phyloP scores from a whole-genome alignment of 805 yeast genomes.

The Pichia heedii region DNA sequence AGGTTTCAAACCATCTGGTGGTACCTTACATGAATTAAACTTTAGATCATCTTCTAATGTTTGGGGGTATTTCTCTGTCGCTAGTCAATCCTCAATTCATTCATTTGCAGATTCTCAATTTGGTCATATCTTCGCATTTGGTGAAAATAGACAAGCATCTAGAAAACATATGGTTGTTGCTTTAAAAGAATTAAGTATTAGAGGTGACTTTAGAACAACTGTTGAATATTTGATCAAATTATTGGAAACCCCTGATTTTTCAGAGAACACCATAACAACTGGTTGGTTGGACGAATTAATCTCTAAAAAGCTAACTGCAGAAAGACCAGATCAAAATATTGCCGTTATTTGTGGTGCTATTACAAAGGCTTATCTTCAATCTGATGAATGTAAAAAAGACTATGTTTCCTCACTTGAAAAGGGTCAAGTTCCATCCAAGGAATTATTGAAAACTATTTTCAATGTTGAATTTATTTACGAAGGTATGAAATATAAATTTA shows the following conservation, averaged over 20 bases:
- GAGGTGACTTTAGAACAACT: slow-evolving; percentile 98
- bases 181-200: slow-evolving; percentile 85
- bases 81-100: slow-evolving; percentile 93
- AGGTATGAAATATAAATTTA: slow-evolving; percentile 85
- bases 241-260: slow-evolving; percentile 93
- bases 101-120: slow-evolving; percentile 97
- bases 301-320: slow-evolving; percentile 88
- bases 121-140: slow-evolving; percentile 98
- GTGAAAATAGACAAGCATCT: slow-evolving; percentile 96
- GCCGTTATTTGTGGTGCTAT: slow-evolving; percentile 98
- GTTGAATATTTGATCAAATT: slow-evolving; percentile 94
- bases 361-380: slow-evolving; percentile 81
- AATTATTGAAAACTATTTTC: slow-evolving; percentile 73
- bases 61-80: slow-evolving; percentile 99
- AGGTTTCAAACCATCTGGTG: slow-evolving; percentile 98
- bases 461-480: slow-evolving; percentile 95
- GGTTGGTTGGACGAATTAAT: slow-evolving; percentile 99
- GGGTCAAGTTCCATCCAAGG: slow-evolving; percentile 90
- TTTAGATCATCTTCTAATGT: slow-evolving; percentile 96
- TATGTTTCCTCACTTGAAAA: slow-evolving; percentile 75
- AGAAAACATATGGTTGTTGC: slow-evolving; percentile 99
- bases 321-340: slow-evolving; percentile 84
- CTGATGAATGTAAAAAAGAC: slow-evolving; percentile 59
- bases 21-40: slow-evolving; percentile 90
- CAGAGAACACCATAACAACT: slow-evolving; percentile 92